Base-by-base conservation (phyloP, 164 flowering plant species). In the Houttuynia cordata region DNA sequence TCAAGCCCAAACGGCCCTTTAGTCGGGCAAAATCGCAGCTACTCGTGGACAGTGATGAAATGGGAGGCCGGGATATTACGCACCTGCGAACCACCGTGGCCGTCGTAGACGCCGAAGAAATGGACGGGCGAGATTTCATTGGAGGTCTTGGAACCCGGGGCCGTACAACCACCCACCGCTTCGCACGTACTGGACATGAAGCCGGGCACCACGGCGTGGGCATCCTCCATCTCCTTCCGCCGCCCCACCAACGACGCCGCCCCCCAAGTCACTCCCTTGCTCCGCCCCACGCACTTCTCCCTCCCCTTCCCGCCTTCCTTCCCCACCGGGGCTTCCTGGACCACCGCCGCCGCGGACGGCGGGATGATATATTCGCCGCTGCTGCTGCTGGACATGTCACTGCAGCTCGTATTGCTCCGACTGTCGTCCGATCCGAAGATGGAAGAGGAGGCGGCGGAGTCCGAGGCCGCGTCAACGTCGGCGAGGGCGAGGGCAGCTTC, bases 81-180 rank as follows among this genome's bases (percentile, higher is more conserved):
- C 60, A 87, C 94, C 90, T 87, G 88, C 61, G 82, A 71, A 52
- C 94, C 94, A 12, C 94, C 94, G 37, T 87, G 94, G n/a, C 94
- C 94, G 56, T 87, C 94, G 70, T 77, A 87, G 18, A 87, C 90
- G 55, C 86, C 88, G 71, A 87, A 84, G 81, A 87, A 84, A 72
- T 81, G 83, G 24, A 81, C 69, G 15, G 85, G 84, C 25, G 80
- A 76, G 69, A 75, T 68, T 69, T 79, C 78, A 1, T 20, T 54
- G 64, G 85, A 75, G 54, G 58, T 66, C 63, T 69, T 65, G 20
- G 80, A 73, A 25, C 76, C 82, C 3, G 77, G 73, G 17, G 90
- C 86, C 39, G 83, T 75, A 68, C 89, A 83, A 1, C 89, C 87
- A 0, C 89, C 93, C 13, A 82, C 67, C 47, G 71, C 71, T 56